Evolutionary conservation across 441 rosid species (phyloP).

Genomic region (Erodium moschatum): DNA sequence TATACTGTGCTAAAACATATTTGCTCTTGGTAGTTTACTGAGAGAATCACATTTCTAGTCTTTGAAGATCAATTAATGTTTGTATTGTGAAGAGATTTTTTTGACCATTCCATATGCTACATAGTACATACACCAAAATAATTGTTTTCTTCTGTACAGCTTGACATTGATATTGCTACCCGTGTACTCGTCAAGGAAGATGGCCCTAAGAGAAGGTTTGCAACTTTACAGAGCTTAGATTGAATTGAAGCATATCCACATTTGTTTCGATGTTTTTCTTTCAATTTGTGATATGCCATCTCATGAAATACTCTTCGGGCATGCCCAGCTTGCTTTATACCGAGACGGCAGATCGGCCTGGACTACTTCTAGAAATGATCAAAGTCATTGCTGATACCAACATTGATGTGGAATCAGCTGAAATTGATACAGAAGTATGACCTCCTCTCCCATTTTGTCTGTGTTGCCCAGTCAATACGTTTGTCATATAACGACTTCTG

Average conservation of each 20-base stretch:
- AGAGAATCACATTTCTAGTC: too few species aligned
- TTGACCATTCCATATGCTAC: background rate
- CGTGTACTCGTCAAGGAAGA: slow-evolving; percentile 59
- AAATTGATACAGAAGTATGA: slow-evolving; percentile 58
- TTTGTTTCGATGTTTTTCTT: background rate
- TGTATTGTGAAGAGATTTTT: background rate
- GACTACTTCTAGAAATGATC: slow-evolving; percentile 56
- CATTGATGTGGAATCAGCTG: slow-evolving; percentile 61
- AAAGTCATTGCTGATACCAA: slow-evolving; percentile 52
- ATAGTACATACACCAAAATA: background rate
- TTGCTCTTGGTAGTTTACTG: too few species aligned
- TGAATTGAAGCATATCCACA: slow-evolving; percentile 8
- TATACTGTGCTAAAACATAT: background rate
- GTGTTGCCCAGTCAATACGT: background rate
- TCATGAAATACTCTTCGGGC: slow-evolving; percentile 1
- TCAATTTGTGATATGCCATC: background rate
- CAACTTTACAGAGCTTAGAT: slow-evolving; percentile 17
- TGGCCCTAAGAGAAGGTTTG: slow-evolving; percentile 81
- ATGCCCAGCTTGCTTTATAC: slow-evolving; percentile 45
- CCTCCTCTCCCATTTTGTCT: background rate
- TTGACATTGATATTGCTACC: slow-evolving; percentile 81
- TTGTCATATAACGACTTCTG: slow-evolving; percentile 1
- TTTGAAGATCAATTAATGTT: too few species aligned
- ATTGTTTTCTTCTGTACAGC: slow-evolving; percentile 31
- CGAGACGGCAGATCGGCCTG: slow-evolving; percentile 23